Conservation (phyloP, 306 rosid species). For the Prunus kanzakura region DNA sequence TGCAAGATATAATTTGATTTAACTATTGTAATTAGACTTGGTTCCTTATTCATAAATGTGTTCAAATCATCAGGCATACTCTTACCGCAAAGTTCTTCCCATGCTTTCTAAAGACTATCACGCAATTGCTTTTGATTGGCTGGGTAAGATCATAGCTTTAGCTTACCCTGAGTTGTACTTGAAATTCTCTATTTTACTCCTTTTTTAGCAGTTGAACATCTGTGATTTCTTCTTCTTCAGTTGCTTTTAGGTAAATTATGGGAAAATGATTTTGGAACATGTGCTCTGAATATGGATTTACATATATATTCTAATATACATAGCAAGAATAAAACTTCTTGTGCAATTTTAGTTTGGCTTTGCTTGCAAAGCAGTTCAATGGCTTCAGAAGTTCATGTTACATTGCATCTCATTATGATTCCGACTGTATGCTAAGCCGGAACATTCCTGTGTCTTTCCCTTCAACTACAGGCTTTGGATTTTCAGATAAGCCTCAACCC, state of each 20-base stretch:
- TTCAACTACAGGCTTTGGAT: slow-evolving; percentile 69
- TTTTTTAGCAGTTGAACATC: too few relatives aligned
- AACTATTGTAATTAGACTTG: background rate
- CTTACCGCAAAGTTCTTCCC: slow-evolving; percentile 83
- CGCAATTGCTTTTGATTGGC: slow-evolving; percentile 80
- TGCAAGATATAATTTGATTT: background rate
- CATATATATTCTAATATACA: too few relatives aligned
- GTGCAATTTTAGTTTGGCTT: background rate
- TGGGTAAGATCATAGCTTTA: slow-evolving; percentile 47
- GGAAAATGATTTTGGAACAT: too few relatives aligned
- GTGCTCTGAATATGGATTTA: too few relatives aligned
- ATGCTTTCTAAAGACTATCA: slow-evolving; percentile 61
- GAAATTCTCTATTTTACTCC: background rate
- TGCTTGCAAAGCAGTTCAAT: background rate
- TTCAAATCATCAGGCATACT: slow-evolving; percentile 64
- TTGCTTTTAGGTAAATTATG: too few relatives aligned
- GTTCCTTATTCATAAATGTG: background rate
- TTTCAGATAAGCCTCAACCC: slow-evolving; percentile 94
- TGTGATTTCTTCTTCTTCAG: too few relatives aligned
- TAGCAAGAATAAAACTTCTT: background rate
- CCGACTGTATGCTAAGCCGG: background rate
- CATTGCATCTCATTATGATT: slow-evolving; percentile 4
- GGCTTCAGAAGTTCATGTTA: background rate
- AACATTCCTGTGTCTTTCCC: slow-evolving; percentile 20
- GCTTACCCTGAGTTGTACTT: slow-evolving; percentile 4